Base-by-base conservation (phyloP, 768 basidiomycete genomes). In the Lyophyllum semitale region DNA sequence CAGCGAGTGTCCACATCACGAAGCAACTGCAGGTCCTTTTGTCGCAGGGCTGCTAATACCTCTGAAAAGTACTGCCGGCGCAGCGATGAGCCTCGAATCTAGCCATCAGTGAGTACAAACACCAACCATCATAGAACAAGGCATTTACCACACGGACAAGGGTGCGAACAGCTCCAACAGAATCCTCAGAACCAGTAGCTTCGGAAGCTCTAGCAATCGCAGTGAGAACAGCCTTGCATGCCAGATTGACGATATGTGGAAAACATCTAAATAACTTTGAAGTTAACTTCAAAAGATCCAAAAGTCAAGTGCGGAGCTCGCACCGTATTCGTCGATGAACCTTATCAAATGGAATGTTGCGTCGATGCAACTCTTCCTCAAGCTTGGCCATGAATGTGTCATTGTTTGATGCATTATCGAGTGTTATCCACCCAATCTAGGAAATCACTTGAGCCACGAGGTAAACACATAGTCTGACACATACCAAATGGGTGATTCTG, bases 401-500 rank as follows among this genome's bases (percentile, higher is more conserved):
- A 55, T 74, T 75, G 49, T 71, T 73, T 5, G 59, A 56, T 0
- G 71, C 68, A 50, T 75, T 73, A 51, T 73, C 71, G 7, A 68
- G 25, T 0, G 71, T 73, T 15, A 75, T 48, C 69, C 70, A 73
- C 6, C 77, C 75, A 63, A 77, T 68, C 75, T 76, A 54, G n/a
- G 15, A 32, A 42, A 40, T 26, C 26, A 48, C n/a, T 46, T 48
- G 23, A 43, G 49, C 29, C 23, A 48, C 18, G 38, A 23, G 30
- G 8, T 7, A 55, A 32, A 7, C 9, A 42, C 20, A 17, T 20
- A 42, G 51, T 22, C 37, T 25, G 1, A 51, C 47, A 56, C 55
- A 41, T 51, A 71, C 71, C 63, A 68, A 68, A 17, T 42, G 9
- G 1, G 65, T 51, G 29, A 73, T 70, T 6, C 53, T 29, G 18